These are phyloP conservation scores for Chrysosporium keratinophilum DNA, from an alignment of 2,329 filamentous ascomycete genomes.

Conservation along the genomic window DNA sequence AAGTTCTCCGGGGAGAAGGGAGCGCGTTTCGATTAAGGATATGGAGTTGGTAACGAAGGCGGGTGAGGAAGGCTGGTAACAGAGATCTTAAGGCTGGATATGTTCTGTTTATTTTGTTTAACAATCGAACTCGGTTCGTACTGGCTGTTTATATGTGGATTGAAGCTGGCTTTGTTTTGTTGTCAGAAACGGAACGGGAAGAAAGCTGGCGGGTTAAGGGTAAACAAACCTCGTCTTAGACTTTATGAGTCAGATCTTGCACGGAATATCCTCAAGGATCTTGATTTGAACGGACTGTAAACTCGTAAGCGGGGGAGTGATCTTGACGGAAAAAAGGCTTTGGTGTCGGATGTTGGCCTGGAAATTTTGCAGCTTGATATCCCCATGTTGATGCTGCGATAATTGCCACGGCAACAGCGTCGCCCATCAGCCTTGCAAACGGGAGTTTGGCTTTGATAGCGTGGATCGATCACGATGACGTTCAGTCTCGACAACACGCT, in stretches of 20 bases:
- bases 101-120: background rate
- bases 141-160: background rate
- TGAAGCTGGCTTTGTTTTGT: conserved; percentile 3
- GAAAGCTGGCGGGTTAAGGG: background rate
- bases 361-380: conserved; percentile 8
- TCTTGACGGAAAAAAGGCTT: background rate
- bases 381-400: conserved; percentile 22
- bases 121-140: background rate
- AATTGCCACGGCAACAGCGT: conserved; percentile 31
- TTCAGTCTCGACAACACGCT: too few species aligned
- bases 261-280: background rate
- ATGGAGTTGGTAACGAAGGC: background rate
- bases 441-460: too few species aligned
- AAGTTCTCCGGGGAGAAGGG: background rate
- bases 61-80: too few species aligned
- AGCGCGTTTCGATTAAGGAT: background rate
- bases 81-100: background rate
- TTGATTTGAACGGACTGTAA: background rate
- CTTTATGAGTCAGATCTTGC: background rate
- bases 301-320: background rate
- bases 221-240: conserved; percentile 5
- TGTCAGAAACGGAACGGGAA: background rate
- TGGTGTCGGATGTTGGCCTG: background rate
- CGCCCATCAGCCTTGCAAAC: too few species aligned
- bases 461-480: too few species aligned